Conservation (phyloP, 257 asterid genomes). For the Ajuga chamaepitys region DNA sequence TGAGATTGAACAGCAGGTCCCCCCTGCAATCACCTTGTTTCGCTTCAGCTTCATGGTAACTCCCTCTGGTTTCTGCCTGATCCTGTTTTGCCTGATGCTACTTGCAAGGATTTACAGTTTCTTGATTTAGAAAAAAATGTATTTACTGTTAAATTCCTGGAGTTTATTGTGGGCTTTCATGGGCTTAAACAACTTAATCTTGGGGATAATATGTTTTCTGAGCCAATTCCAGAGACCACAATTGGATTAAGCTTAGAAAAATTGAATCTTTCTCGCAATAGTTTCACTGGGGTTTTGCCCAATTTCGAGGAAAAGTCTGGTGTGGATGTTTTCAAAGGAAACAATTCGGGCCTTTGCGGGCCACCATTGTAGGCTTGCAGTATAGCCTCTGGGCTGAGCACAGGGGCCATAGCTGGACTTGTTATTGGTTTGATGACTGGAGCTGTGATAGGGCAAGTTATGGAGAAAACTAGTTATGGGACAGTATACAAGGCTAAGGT, state of each 20-base stretch:
- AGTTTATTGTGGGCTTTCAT: constrained; percentile 42
- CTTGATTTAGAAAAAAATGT: constrained; percentile 80
- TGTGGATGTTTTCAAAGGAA: constrained; percentile 69
- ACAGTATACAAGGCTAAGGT: constrained; percentile 94
- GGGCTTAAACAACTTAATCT: constrained; percentile 75
- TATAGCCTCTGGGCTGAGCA: constrained; percentile 57
- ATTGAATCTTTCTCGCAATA: constrained; percentile 86
- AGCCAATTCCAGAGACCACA: constrained; percentile 51
- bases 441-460: constrained; percentile 84
- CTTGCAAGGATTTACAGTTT: constrained; percentile 52
- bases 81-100: constrained; percentile 73
- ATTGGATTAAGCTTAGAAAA: constrained; percentile 50
- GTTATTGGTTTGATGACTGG: constrained; percentile 89
- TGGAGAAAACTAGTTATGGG: constrained; percentile 94
- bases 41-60: constrained; percentile 70
- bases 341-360: constrained; percentile 76
- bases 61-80: constrained; percentile 59
- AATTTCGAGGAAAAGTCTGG: constrained; percentile 67
- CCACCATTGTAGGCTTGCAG: constrained; percentile 55
- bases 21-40: constrained; percentile 66
- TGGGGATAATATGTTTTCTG: constrained; percentile 52
- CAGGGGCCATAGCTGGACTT: constrained; percentile 90
- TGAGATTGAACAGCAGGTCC: too few relatives aligned
- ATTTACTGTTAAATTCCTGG: constrained; percentile 67
- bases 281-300: constrained; percentile 82